These are phyloP conservation scores for Platanus orientalis DNA, from an alignment of 164 flowering plant species.

Conservation along the genomic window DNA sequence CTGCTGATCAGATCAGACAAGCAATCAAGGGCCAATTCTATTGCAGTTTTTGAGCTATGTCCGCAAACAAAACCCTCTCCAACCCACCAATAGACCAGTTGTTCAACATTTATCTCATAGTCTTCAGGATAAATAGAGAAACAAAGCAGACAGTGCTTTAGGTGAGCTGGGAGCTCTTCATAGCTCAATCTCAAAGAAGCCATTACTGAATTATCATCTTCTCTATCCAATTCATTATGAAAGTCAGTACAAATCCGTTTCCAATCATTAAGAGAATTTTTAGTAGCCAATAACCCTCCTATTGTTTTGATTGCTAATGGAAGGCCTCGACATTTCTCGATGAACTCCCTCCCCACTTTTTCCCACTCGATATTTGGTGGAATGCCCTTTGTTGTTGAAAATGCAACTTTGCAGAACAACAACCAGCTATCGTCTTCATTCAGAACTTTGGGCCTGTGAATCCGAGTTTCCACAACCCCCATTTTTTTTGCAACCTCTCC, in stretches of 20 bases:
- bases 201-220: slow-evolving; percentile 5
- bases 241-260: slow-evolving; percentile 4
- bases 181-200: slow-evolving; percentile 24
- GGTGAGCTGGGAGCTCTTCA: slow-evolving; percentile 16
- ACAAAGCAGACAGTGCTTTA: slow-evolving; percentile 23
- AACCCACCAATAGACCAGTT: slow-evolving; percentile 24
- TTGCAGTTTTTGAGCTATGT: slow-evolving; percentile 12
- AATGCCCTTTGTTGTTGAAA: too few species aligned
- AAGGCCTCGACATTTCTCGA: too few species aligned
- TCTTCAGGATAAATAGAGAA: slow-evolving; percentile 27
- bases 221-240: slow-evolving; percentile 1
- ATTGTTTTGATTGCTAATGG: slow-evolving; percentile 1
- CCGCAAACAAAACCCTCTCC: slow-evolving; percentile 16
- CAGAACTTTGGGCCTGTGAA: too few species aligned
- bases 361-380: too few species aligned
- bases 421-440: too few species aligned
- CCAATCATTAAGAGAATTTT: slow-evolving; percentile 9
- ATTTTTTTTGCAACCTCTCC: too few species aligned
- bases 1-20: slow-evolving; percentile 14
- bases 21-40: slow-evolving; percentile 12
- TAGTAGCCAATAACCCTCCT: slow-evolving; percentile 12
- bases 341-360: too few species aligned
- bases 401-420: too few species aligned
- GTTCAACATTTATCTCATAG: slow-evolving; percentile 11
- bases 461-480: too few species aligned